A percentile compares a stretch with the other conserved stretches of the same genome.
Evolutionary conservation across 2,329 filamentous ascomycete species (phyloP).

Genomic region (Aspergillus eucalypticola): DNA sequence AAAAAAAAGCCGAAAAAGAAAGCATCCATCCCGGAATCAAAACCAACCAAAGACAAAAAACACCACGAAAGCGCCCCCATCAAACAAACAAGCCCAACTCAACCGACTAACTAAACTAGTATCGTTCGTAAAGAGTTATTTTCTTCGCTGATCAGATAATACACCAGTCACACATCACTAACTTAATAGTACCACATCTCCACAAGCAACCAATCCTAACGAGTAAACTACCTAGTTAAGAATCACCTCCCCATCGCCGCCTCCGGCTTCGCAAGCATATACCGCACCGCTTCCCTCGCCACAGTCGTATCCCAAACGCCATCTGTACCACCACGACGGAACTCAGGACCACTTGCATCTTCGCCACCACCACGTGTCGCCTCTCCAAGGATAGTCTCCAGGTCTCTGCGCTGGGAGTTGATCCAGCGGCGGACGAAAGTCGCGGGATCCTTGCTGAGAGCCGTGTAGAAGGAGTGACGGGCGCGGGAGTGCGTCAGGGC

Average conservation of each 20-base stretch:
- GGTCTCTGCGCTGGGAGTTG: slow-evolving; percentile 83
- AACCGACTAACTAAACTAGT: not conserved
- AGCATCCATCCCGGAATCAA: slow-evolving; percentile 17
- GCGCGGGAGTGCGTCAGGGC: slow-evolving; percentile 82
- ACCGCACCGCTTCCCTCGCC: slow-evolving; percentile 62
- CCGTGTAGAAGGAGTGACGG: slow-evolving; percentile 83
- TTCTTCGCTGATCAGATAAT: not conserved
- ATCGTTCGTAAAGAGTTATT: not conserved
- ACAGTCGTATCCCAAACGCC: slow-evolving; percentile 64
- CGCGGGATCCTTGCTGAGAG: slow-evolving; percentile 76
- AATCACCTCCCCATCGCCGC: slow-evolving; percentile 29
- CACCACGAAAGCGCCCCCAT: slow-evolving; percentile 30
- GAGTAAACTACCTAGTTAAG: not conserved
- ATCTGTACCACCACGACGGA: slow-evolving; percentile 53
- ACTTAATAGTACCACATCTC: no score
- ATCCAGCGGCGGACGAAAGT: slow-evolving; percentile 86
- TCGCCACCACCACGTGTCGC: slow-evolving; percentile 59
- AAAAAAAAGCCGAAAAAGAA: slow-evolving; percentile 16
- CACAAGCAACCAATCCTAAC: not conserved
- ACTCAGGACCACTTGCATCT: slow-evolving; percentile 54
- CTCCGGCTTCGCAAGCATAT: slow-evolving; percentile 58
- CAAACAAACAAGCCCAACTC: slow-evolving; percentile 4
- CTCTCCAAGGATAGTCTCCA: slow-evolving; percentile 86
- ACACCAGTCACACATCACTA: no score
- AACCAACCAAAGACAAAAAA: slow-evolving; percentile 14